Conservation (phyloP, 257 asterid genomes). For the Nicotiana paniculata region DNA sequence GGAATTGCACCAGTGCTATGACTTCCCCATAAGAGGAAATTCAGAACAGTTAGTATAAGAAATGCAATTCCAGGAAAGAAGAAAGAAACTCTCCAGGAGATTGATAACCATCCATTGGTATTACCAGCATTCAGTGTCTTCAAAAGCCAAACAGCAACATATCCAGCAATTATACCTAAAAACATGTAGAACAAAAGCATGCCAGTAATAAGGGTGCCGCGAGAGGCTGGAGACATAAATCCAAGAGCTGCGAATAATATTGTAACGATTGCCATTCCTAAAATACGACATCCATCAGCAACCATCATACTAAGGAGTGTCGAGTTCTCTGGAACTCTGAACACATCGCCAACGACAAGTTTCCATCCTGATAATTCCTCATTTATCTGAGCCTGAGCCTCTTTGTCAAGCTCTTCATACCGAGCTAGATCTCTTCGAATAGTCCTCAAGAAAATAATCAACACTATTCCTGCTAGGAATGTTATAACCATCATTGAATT, state of each 20-base stretch:
- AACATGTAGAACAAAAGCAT: slow-evolving; percentile 20
- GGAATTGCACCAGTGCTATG: slow-evolving; percentile 26
- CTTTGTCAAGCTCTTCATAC: slow-evolving; percentile 22
- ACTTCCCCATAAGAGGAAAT: slow-evolving; percentile 22
- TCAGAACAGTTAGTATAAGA: slow-evolving; percentile 11
- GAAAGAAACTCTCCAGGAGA: slow-evolving; percentile 23
- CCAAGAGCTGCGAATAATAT: slow-evolving; percentile 22
- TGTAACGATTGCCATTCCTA: slow-evolving; percentile 22
- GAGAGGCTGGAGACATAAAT: slow-evolving; percentile 26
- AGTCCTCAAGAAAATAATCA: slow-evolving; percentile 19
- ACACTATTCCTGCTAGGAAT: slow-evolving; percentile 18
- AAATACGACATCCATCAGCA: slow-evolving; percentile 20
- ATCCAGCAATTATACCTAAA: slow-evolving; percentile 20
- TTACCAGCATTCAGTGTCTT: slow-evolving; percentile 12
- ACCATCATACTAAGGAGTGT: slow-evolving; percentile 16
- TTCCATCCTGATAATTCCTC: slow-evolving; percentile 26
- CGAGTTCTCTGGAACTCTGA: slow-evolving; percentile 9
- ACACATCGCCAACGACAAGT: slow-evolving; percentile 17
- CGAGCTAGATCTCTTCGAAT: slow-evolving; percentile 21
- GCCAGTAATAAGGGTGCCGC: slow-evolving; percentile 18
- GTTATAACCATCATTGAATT: slow-evolving; percentile 21
- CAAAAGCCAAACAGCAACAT: slow-evolving; percentile 20
- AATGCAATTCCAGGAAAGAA: slow-evolving; percentile 22
- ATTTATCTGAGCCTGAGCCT: slow-evolving; percentile 19
- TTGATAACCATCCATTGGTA: slow-evolving; percentile 10